These are phyloP conservation scores for Talaromyces wortmannii DNA, from an alignment of 495 filamentous ascomycete species.

Conservation along the genomic window DNA sequence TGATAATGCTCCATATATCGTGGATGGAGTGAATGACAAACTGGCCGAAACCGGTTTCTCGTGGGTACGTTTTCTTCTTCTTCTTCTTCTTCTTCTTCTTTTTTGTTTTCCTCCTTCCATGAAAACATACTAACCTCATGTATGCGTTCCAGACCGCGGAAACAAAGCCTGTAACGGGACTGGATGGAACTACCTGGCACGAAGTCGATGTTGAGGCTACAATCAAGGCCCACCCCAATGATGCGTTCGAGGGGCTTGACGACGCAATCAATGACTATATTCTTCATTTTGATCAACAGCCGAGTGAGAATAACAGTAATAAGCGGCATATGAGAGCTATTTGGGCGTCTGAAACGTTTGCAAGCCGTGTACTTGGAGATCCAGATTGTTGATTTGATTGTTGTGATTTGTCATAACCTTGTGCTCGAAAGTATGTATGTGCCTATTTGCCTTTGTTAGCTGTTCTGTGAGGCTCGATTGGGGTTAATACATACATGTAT, in stretches of 20 bases:
- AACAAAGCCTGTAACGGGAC: not conserved
- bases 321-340: not conserved
- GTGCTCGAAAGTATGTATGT: not conserved
- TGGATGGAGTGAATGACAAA: not conserved
- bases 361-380: not conserved
- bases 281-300: not conserved
- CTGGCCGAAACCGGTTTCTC: not conserved
- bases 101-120: too few relatives aligned
- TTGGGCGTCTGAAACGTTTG: not conserved
- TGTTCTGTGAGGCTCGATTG: not conserved
- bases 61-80: not conserved
- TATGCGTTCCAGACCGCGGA: not conserved
- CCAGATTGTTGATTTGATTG: not conserved
- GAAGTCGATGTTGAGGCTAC: not conserved
- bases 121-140: not conserved
- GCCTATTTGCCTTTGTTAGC: not conserved
- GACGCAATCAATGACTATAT: not conserved
- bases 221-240: not conserved
- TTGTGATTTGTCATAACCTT: not conserved
- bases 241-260: not conserved
- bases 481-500: not conserved
- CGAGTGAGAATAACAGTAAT: not conserved
- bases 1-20: not conserved
- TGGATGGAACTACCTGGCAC: not conserved
- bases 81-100: not conserved